Evolutionary conservation across 1,139 yeast genomes (phyloP).

Genomic region (Yamadazyma epiphylla): DNA sequence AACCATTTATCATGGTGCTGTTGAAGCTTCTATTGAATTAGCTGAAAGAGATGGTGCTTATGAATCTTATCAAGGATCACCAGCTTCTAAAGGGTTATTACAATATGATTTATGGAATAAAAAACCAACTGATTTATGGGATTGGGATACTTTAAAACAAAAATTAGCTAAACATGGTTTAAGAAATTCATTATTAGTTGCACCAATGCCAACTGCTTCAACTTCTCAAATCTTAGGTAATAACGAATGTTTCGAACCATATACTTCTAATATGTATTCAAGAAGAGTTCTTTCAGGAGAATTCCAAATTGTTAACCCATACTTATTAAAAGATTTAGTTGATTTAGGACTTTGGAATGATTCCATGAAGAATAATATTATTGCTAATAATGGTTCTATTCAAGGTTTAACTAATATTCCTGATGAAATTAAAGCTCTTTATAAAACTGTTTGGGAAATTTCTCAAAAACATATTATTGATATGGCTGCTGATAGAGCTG

Average conservation of each 20-base stretch:
- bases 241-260: conserved; percentile 63
- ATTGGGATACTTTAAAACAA: conserved; percentile 51
- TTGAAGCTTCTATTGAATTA: conserved; percentile 54
- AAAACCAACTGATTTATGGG: conserved; percentile 55
- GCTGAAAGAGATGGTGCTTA: conserved; percentile 48
- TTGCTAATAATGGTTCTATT: conserved; percentile 52
- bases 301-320: conserved; percentile 58
- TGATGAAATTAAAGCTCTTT: conserved; percentile 45
- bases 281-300: conserved; percentile 62
- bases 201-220: conserved; percentile 67
- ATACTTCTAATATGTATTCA: conserved; percentile 55
- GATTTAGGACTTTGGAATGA: conserved; percentile 55
- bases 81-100: conserved; percentile 54
- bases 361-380: conserved; percentile 49
- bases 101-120: conserved; percentile 58
- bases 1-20: conserved; percentile 58
- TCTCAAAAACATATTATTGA: conserved; percentile 54
- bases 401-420: conserved; percentile 51
- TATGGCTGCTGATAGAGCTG: conserved; percentile 61
- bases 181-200: conserved; percentile 57
- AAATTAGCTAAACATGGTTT: conserved; percentile 45
- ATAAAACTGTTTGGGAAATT: conserved; percentile 62
- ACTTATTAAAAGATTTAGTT: conserved; percentile 50
- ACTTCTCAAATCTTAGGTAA: conserved; percentile 60
- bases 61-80: conserved; percentile 50